Conservation (phyloP, 2,329 filamentous ascomycete species). For the Neonectria ditissima region DNA sequence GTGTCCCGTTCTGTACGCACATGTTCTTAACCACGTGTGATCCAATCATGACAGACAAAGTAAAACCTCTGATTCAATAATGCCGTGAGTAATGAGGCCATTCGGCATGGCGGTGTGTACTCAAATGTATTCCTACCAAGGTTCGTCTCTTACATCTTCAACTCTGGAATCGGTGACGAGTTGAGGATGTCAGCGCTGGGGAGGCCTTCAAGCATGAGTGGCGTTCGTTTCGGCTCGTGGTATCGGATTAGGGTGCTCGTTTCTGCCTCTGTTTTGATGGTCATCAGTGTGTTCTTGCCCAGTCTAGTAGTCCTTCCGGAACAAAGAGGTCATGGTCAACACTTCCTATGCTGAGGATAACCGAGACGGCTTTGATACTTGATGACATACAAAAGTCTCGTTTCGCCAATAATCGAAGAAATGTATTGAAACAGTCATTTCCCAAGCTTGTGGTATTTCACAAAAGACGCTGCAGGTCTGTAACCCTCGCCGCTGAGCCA, state of each 20-base stretch:
- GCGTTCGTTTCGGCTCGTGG: not conserved
- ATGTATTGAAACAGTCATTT: not conserved
- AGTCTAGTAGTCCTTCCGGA: not conserved
- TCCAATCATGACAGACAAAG: slow-evolving; percentile 69
- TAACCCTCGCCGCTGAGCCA: not conserved
- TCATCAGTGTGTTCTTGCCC: not conserved
- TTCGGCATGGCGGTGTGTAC: slow-evolving; percentile 54
- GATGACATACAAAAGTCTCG: too few relatives aligned
- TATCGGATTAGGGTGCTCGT: not conserved
- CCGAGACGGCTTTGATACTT: not conserved
- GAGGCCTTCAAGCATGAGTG: not conserved
- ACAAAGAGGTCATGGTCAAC: not conserved
- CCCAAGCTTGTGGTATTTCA: too few relatives aligned
- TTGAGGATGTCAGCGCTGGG: not conserved
- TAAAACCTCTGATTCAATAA: slow-evolving; percentile 46
- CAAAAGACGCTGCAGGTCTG: not conserved
- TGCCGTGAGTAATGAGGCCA: too few relatives aligned
- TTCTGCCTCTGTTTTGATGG: not conserved
- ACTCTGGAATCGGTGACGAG: not conserved
- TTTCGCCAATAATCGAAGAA: not conserved
- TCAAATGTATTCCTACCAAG: slow-evolving; percentile 35
- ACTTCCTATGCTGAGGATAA: not conserved
- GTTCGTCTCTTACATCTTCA: not conserved
- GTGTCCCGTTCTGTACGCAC: slow-evolving; percentile 61
- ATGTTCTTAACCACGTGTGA: slow-evolving; percentile 72